phyloP scores from a whole-genome alignment of 495 filamentous ascomycete genomes.

The Aspergillus incahuasiensis region DNA sequence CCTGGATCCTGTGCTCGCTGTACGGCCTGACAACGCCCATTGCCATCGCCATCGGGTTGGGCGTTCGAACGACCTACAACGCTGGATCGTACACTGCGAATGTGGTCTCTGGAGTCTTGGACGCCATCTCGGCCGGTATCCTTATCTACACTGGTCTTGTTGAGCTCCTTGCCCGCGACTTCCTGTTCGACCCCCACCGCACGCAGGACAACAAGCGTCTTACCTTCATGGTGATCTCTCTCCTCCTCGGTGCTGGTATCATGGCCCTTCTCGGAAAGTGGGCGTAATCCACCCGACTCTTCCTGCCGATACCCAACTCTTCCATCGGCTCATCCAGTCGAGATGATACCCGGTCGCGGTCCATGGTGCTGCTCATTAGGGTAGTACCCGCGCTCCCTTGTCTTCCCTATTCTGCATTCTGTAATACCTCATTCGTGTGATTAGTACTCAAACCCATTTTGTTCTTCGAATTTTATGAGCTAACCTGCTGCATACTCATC shows the following conservation, averaged over 20 bases:
- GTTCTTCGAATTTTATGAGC: too few relatives aligned
- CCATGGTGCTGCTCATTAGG: too few relatives aligned
- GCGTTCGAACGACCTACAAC: slow-evolving; percentile 5
- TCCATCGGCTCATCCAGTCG: neutral
- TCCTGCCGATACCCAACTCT: neutral
- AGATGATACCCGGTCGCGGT: too few relatives aligned
- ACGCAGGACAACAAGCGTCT: slow-evolving; percentile 9
- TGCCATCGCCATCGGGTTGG: slow-evolving; percentile 5
- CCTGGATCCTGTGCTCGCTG: neutral
- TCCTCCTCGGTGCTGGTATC: slow-evolving; percentile 7
- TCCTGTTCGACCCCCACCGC: slow-evolving; percentile 5
- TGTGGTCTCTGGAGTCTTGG: neutral
- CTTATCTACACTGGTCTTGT: slow-evolving; percentile 4
- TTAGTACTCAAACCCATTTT: too few relatives aligned
- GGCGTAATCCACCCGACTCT: neutral
- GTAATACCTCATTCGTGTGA: too few relatives aligned
- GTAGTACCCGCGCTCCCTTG: too few relatives aligned
- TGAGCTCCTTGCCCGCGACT: slow-evolving; percentile 6
- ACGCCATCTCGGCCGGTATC: slow-evolving; percentile 7
- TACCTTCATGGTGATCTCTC: slow-evolving; percentile 6
- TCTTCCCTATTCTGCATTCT: too few relatives aligned
- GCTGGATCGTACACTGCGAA: neutral
- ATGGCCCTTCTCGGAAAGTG: slow-evolving; percentile 14
- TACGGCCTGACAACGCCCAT: slow-evolving; percentile 10
- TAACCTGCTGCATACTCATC: too few relatives aligned